Evolutionary conservation across 192 early-diverging fungal genomes (phyloP).

Genomic region (Backusella sp.): DNA sequence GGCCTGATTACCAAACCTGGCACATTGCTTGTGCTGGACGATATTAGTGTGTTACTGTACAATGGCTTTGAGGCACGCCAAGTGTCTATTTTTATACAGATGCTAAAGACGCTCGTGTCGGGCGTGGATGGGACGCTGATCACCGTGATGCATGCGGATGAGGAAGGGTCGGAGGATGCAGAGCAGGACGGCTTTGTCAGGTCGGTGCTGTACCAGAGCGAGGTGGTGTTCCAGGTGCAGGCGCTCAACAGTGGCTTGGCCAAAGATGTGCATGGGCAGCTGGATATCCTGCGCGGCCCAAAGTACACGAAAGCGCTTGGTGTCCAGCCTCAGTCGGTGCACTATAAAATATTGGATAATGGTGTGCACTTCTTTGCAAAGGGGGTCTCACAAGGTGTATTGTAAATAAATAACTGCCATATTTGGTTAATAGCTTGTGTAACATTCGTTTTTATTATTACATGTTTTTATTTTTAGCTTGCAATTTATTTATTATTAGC

Average conservation of each 20-base stretch:
- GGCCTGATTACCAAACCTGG: constrained; percentile 14
- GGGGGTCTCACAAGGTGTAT: constrained; percentile 55
- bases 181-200: constrained; percentile 50
- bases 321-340: constrained; percentile 43
- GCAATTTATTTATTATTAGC: neutral
- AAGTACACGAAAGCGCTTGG: constrained; percentile 25
- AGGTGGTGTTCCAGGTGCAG: constrained; percentile 49
- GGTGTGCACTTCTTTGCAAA: constrained; percentile 59
- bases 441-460: neutral
- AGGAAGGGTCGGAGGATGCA: constrained; percentile 41
- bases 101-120: constrained; percentile 41
- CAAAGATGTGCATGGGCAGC: constrained; percentile 58
- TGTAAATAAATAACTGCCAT: constrained; percentile 22
- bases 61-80: constrained; percentile 42
- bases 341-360: constrained; percentile 61
- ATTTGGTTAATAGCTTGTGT: neutral
- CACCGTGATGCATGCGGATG: constrained; percentile 54
- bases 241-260: constrained; percentile 51
- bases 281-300: constrained; percentile 50
- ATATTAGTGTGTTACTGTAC: constrained; percentile 49
- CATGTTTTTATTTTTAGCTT: constrained; percentile 5
- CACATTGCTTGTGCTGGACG: constrained; percentile 53
- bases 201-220: constrained; percentile 42
- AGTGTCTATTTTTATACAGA: constrained; percentile 41
- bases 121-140: constrained; percentile 50